A percentile compares a stretch with the other conserved stretches of the same genome.
Conservation (phyloP, 2,329 filamentous ascomycete genomes). For the Emmonsiellopsis sp. region DNA sequence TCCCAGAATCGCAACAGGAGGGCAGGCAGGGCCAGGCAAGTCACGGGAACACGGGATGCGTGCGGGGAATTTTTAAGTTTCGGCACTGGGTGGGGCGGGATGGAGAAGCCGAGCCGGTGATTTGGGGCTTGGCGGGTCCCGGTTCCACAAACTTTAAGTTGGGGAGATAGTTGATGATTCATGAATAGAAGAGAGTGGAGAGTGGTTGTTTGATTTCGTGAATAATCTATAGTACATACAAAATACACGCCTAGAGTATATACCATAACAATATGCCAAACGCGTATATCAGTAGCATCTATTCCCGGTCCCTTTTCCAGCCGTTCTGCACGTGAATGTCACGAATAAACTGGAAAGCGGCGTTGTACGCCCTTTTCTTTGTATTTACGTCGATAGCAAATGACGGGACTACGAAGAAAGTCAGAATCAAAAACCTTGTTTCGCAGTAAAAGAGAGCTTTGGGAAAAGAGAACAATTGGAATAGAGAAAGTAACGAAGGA, state of each 20-base stretch:
- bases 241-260: background rate
- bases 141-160: background rate
- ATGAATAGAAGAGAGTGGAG: background rate
- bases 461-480: background rate
- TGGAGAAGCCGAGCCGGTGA: conserved; percentile 1
- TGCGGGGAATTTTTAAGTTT: conserved; percentile 1
- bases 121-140: background rate
- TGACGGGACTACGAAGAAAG: conserved; percentile 10
- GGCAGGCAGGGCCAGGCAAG: background rate
- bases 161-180: background rate
- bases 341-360: conserved; percentile 7
- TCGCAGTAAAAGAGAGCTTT: background rate
- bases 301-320: background rate
- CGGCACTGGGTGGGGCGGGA: background rate
- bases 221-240: background rate
- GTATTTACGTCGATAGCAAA: conserved; percentile 10
- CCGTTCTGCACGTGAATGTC: conserved; percentile 5
- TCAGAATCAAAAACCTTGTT: background rate
- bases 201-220: background rate
- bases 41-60: background rate
- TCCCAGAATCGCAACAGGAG: background rate
- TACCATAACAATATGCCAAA: background rate
- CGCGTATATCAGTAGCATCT: background rate
- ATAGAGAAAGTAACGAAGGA: background rate
- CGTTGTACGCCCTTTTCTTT: conserved; percentile 7